phyloP scores from a whole-genome alignment of 2,329 filamentous ascomycete genomes.

The Aspergillus intermedius region DNA sequence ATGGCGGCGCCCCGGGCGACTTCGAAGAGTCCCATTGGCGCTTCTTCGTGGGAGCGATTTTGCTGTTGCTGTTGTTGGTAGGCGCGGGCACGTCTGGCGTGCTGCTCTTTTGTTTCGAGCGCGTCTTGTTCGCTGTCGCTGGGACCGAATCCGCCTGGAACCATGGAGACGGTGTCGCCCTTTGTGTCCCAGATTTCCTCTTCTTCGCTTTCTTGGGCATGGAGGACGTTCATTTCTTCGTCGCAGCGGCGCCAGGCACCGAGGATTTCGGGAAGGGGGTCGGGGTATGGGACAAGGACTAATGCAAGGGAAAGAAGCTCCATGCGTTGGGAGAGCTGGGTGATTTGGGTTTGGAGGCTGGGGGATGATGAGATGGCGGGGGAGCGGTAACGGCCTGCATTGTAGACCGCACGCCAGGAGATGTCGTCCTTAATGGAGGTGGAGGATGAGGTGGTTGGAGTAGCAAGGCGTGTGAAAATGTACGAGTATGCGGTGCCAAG shows the following conservation, averaged over 20 bases:
- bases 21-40: conserved; percentile 48
- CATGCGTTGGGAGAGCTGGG: conserved; percentile 56
- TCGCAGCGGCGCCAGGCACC: conserved; percentile 59
- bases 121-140: conserved; percentile 40
- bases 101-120: conserved; percentile 38
- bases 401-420: conserved; percentile 59
- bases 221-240: conserved; percentile 51
- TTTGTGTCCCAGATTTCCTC: conserved; percentile 54
- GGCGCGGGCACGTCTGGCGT: conserved; percentile 28
- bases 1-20: conserved; percentile 45
- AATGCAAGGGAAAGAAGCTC: conserved; percentile 58
- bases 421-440: conserved; percentile 46
- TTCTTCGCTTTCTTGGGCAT: conserved; percentile 49
- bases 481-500: conserved; percentile 61
- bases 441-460: conserved; percentile 24
- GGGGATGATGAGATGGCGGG: conserved; percentile 21
- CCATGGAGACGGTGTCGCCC: conserved; percentile 39
- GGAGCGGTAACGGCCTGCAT: conserved; percentile 52
- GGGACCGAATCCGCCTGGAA: conserved; percentile 41
- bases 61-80: conserved; percentile 7
- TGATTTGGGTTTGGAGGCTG: conserved; percentile 40
- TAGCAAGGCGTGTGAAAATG: conserved; percentile 53
- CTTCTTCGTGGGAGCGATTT: conserved; percentile 34
- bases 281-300: conserved; percentile 51
- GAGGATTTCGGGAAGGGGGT: conserved; percentile 54